Conservation (phyloP, 768 basidiomycete species). For the Piloderma croceum region DNA sequence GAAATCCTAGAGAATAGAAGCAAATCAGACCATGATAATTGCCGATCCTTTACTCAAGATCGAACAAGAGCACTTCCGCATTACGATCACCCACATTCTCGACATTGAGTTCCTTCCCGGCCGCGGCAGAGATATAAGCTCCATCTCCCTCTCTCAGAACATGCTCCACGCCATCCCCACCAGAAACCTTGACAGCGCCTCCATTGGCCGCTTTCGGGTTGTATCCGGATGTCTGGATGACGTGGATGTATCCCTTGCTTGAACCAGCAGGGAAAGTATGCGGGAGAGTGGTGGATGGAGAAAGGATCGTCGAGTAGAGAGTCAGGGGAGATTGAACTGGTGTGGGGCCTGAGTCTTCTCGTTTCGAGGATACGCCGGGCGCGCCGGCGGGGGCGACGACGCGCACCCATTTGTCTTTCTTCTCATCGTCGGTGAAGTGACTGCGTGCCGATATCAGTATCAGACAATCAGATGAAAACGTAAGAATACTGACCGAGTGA, state of each 20-base stretch:
- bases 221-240: constrained; percentile 82
- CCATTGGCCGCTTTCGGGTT: constrained; percentile 53
- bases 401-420: constrained; percentile 62
- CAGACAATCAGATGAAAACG: neutral
- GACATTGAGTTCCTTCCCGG: constrained; percentile 39
- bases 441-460: constrained; percentile 22
- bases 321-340: constrained; percentile 69
- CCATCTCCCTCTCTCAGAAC: constrained; percentile 85
- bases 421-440: constrained; percentile 78
- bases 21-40: neutral
- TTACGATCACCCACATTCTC: constrained; percentile 61
- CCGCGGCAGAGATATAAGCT: constrained; percentile 57
- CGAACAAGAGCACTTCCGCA: constrained; percentile 78
- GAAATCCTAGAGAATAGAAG: neutral
- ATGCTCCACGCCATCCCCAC: constrained; percentile 32
- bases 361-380: constrained; percentile 49
- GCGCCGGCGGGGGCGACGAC: constrained; percentile 72
- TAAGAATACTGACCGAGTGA: constrained; percentile 50
- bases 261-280: constrained; percentile 46
- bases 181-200: constrained; percentile 48
- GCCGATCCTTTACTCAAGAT: constrained; percentile 44
- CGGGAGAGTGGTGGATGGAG: constrained; percentile 45
- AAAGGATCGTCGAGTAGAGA: constrained; percentile 73
- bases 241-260: constrained; percentile 78
- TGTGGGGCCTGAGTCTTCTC: constrained; percentile 74